Conservation (phyloP, 805 yeast genomes). For the Nakazawaea peltata region DNA sequence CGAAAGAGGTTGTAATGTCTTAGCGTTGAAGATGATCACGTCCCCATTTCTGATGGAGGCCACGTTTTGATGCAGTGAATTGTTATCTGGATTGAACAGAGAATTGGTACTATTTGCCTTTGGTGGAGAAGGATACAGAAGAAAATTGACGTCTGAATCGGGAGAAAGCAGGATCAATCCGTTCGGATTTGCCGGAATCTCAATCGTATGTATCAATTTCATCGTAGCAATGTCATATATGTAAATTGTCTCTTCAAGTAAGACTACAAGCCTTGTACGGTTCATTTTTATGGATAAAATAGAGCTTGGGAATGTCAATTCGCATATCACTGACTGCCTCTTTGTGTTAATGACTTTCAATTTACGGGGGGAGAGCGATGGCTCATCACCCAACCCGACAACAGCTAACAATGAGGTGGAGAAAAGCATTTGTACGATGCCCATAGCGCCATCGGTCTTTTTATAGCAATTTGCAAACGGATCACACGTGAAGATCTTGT, state of each 20-base stretch:
- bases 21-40: conserved; percentile 75
- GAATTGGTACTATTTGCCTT: conserved; percentile 23
- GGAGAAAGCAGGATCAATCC: conserved; percentile 62
- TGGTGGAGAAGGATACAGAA: conserved; percentile 77
- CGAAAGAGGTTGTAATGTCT: conserved; percentile 69
- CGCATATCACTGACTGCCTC: conserved; percentile 65
- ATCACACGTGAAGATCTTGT: conserved; percentile 76
- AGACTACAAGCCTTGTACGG: conserved; percentile 75
- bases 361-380: conserved; percentile 71
- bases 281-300: conserved; percentile 74
- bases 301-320: conserved; percentile 77
- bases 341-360: conserved; percentile 80
- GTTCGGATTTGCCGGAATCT: conserved; percentile 47
- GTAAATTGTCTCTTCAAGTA: conserved; percentile 76
- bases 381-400: conserved; percentile 76
- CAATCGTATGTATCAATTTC: conserved; percentile 70
- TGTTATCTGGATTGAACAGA: neutral
- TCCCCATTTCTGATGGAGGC: conserved; percentile 45
- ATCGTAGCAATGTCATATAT: conserved; percentile 88
- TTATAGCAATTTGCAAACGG: conserved; percentile 70
- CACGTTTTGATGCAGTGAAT: conserved; percentile 5
- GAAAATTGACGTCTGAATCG: conserved; percentile 37
- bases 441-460: conserved; percentile 48
- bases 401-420: conserved; percentile 79
- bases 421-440: conserved; percentile 86